Evolutionary conservation across 2,329 filamentous ascomycete genomes (phyloP), one percentile per base, ranked within the genome.

Genomic region (Colletotrichum sp.): DNA sequence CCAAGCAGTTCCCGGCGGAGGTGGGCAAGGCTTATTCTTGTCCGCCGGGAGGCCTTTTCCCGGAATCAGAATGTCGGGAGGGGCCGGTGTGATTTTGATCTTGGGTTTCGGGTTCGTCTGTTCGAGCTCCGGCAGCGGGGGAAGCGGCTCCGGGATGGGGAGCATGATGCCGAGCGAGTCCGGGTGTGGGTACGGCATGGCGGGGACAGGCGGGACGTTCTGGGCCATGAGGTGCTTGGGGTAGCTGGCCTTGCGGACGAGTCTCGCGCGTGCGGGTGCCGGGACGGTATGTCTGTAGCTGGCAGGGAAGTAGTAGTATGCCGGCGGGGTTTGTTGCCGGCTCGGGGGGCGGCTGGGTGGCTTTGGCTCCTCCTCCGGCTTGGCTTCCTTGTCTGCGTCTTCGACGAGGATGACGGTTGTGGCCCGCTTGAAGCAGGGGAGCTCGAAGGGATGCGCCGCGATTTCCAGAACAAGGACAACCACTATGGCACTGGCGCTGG

Each of bases 381-480:
- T 73, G 25, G 71, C 62, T 52, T 78, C 76, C 25, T 72, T 71
- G 34, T 78, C 77, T 13, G 71, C 76, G 19, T 55, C 55, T 36
- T 59, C 69, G 34, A 77, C 71, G 29, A 69, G 72, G 8, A 69
- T 68, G 19, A 74, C 70, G 11, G 71, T 71, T 6, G 44, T 36
- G 4, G 57, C 64, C 32, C 77, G 66, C 12, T 75, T 75, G 57
- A 79, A 75, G 64, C 77, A 79, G 25, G 79, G 79, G 2, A 80
- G 71, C n/a, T 80, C 77, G 34, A 80, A 80, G 12, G 79, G 79
- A 9, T 78, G 77, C 3, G 78, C 36, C 30, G 78, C 78, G 44
- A 79, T 78, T 36, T 80, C 79, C 32, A 78, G 72, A n/a, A 77
- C 61, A 22, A 79, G 78, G 34, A 78, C 72, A 44, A 80, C 70